Percentiles rank a stretch among this genome's conserved stretches.
Evolutionary conservation across 83 land plant species (phyloP).

Genomic region (Isoetes engelmannii): DNA sequence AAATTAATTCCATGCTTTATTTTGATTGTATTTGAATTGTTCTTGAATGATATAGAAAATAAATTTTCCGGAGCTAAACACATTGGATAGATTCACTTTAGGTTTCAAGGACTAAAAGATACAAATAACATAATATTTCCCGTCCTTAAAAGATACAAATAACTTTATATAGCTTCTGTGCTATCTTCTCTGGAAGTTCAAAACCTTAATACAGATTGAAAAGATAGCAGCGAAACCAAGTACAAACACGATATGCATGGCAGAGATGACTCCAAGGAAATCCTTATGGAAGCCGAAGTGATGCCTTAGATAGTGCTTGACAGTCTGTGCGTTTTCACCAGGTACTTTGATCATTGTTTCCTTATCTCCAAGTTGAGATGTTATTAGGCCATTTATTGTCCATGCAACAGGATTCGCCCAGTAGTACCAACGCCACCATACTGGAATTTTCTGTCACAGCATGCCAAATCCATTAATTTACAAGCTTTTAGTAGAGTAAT

Average conservation of each 20-base stretch:
- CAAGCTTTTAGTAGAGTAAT: not conserved
- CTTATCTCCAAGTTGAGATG: not conserved
- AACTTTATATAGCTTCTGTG: no score
- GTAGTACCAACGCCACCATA: constrained; percentile 5
- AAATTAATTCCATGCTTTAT: no score
- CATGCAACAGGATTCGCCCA: constrained; percentile 8
- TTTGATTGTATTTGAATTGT: no score
- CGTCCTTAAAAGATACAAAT: no score
- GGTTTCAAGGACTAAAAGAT: no score
- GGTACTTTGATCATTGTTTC: not conserved
- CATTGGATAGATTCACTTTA: no score
- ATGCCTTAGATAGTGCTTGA: not conserved
- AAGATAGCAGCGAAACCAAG: not conserved
- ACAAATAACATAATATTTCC: no score
- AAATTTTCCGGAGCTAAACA: no score
- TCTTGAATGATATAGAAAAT: no score
- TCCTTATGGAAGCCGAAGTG: no score
- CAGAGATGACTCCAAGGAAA: not conserved
- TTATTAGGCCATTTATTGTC: not conserved
- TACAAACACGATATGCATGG: not conserved
- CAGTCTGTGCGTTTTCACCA: not conserved
- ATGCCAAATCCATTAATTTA: not conserved
- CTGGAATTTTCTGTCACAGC: not conserved
- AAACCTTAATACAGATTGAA: not conserved
- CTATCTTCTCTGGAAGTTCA: not conserved